phyloP scores from a whole-genome alignment of 768 basidiomycete species.

The Panellus pusillus region DNA sequence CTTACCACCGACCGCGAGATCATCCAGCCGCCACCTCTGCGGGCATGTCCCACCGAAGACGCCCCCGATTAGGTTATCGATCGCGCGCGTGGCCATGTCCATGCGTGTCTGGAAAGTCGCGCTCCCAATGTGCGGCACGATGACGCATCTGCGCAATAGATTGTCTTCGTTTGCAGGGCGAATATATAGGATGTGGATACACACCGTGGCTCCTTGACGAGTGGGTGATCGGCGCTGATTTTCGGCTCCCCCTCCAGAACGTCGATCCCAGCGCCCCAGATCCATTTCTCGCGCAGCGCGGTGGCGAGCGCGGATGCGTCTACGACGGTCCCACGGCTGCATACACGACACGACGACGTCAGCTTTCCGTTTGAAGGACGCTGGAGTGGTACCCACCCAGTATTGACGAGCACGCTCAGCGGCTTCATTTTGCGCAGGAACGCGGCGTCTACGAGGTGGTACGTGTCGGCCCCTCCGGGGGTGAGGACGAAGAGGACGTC shows the following conservation, averaged over 20 bases:
- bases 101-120: conserved; percentile 83
- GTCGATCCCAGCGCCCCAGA: conserved; percentile 92
- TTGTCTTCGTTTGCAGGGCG: background rate
- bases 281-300: conserved; percentile 74
- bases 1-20: too few relatives aligned
- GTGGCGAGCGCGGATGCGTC: conserved; percentile 86
- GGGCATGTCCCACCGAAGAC: conserved; percentile 55
- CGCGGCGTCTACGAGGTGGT: conserved; percentile 66
- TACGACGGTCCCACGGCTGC: conserved; percentile 78
- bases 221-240: conserved; percentile 68
- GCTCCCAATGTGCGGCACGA: conserved; percentile 90
- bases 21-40: conserved; percentile 37
- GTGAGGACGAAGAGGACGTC: conserved; percentile 87
- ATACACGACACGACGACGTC: background rate
- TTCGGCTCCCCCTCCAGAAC: conserved; percentile 93
- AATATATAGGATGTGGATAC: conserved; percentile 15
- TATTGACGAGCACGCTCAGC: conserved; percentile 81
- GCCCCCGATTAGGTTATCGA: conserved; percentile 64
- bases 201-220: conserved; percentile 77
- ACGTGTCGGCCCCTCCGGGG: conserved; percentile 70
- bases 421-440: conserved; percentile 87
- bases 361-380: background rate
- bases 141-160: conserved; percentile 56
- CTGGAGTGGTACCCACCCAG: conserved; percentile 30
- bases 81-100: conserved; percentile 79